Evolutionary conservation across 768 basidiomycete species (phyloP).

Genomic region (Leccinum incarnatum): DNA sequence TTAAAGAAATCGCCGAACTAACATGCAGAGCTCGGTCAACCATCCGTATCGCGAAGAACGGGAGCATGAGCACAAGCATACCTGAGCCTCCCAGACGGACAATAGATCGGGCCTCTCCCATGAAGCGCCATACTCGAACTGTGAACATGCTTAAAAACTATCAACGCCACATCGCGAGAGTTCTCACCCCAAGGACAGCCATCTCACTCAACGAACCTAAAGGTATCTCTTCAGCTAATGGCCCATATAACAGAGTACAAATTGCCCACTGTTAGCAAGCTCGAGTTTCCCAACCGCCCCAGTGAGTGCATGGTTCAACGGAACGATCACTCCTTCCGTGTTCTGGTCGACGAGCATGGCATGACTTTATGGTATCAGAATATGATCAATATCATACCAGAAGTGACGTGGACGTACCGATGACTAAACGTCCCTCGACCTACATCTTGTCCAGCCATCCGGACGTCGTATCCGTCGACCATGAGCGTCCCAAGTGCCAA

Average conservation of each 20-base stretch:
- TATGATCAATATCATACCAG: not conserved
- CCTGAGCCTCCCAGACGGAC: slow-evolving; percentile 93
- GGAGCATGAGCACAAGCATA: slow-evolving; percentile 21
- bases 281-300: slow-evolving; percentile 67
- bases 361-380: slow-evolving; percentile 44
- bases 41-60: not conserved
- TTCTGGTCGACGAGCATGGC: slow-evolving; percentile 91
- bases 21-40: not conserved
- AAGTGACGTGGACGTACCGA: slow-evolving; percentile 36
- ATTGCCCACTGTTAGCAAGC: slow-evolving; percentile 75
- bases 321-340: slow-evolving; percentile 75
- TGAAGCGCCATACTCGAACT: slow-evolving; percentile 90
- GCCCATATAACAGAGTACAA: not conserved
- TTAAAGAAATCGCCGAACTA: slow-evolving; percentile 94
- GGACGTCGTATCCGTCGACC: slow-evolving; percentile 76
- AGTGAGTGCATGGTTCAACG: slow-evolving; percentile 65
- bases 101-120: slow-evolving; percentile 83
- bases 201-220: slow-evolving; percentile 85
- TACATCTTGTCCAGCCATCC: slow-evolving; percentile 92
- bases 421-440: slow-evolving; percentile 90
- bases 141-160: slow-evolving; percentile 5
- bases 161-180: not conserved
- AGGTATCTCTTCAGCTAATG: not conserved
- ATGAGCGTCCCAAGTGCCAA: slow-evolving; percentile 87
- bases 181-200: slow-evolving; percentile 78